Conservation (phyloP, 2,329 filamentous ascomycete species). For the Plenodomus lindquistii region DNA sequence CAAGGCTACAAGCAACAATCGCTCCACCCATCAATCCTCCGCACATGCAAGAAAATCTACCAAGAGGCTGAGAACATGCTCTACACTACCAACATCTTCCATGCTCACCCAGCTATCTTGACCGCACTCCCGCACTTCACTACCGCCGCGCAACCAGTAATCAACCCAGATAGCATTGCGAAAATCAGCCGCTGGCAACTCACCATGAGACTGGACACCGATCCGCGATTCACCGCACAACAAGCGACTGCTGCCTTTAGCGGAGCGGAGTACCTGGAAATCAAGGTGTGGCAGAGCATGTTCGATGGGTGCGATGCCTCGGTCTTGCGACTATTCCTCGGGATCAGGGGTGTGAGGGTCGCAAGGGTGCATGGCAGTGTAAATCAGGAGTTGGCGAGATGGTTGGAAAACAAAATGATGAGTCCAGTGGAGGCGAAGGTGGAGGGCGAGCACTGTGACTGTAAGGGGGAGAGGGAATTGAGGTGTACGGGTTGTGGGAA, state of each 20-base stretch:
- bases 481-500: constrained; percentile 20
- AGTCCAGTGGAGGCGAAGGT: constrained; percentile 24
- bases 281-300: constrained; percentile 54
- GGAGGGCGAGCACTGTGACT: constrained; percentile 23
- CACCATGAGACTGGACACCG: constrained; percentile 53
- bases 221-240: constrained; percentile 49
- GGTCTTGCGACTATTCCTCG: constrained; percentile 51
- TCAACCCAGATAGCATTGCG: constrained; percentile 28
- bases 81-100: constrained; percentile 56
- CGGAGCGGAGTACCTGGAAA: constrained; percentile 51
- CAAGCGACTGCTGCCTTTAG: constrained; percentile 51
- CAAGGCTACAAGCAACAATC: constrained; percentile 7
- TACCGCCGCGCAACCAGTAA: constrained; percentile 42
- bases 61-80: constrained; percentile 50
- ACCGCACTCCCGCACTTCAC: constrained; percentile 50
- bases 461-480: constrained; percentile 40
- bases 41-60: constrained; percentile 47
- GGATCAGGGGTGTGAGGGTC: constrained; percentile 50
- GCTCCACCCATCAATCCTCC: constrained; percentile 48
- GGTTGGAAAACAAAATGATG: constrained; percentile 54
- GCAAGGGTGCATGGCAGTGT: constrained; percentile 50
- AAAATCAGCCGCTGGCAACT: constrained; percentile 52
- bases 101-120: constrained; percentile 54
- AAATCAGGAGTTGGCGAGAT: constrained; percentile 47
- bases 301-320: constrained; percentile 45